Evolutionary conservation across 306 rosid species (phyloP), one percentile per base, ranked within the genome.

Genomic region (Pyrus pyrifolia): DNA sequence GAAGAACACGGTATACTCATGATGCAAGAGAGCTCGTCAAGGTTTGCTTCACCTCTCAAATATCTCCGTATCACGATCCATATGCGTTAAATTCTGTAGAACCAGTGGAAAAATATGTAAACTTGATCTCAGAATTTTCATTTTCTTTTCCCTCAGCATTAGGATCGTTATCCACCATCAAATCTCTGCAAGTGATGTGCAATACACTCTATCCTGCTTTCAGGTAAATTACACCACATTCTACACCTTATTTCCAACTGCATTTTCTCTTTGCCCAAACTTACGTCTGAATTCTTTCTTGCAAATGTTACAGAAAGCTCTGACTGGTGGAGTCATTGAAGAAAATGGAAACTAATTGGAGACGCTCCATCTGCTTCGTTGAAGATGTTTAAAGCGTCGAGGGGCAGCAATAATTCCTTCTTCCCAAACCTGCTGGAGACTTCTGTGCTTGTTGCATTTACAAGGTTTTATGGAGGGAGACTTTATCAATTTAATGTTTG

Each of bases 161-260:
- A 87, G 98, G 83, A 70, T 90, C 61, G 98, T 94, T 71, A 73
- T 88, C 61, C 98, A 92, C 90, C 91, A 92, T 82, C 97, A 92
- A 86, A 88, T 94, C 76, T 94, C 95, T 0, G 75, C 72, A 76
- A 82, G 81, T 11, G 98, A 94, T 68, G 90, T 88, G 82, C 90
- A 89, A 8, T 87, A 90, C 79, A 78, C 95, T 67, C 33, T 94
- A 80, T 81, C 97, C 53, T 92, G 93, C 84, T 90, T 92, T 88
- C 95, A 94, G 97, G 97, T 91, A 74, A 17, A 40, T 21, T 17
- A 52, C 7, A 40, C 71, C 55, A 51, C 51, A 10, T 18, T 22
- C 18, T 27, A 8, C 66, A 25, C 27, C 12, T 29, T 4, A 52
- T 53, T 46, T 42, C 40, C 22, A 4, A 19, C 35, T 52, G 42